Percentiles rank a stretch among this genome's conserved stretches.
phyloP scores from a whole-genome alignment of 768 basidiomycete genomes.

The Pleurotus giganteus region DNA sequence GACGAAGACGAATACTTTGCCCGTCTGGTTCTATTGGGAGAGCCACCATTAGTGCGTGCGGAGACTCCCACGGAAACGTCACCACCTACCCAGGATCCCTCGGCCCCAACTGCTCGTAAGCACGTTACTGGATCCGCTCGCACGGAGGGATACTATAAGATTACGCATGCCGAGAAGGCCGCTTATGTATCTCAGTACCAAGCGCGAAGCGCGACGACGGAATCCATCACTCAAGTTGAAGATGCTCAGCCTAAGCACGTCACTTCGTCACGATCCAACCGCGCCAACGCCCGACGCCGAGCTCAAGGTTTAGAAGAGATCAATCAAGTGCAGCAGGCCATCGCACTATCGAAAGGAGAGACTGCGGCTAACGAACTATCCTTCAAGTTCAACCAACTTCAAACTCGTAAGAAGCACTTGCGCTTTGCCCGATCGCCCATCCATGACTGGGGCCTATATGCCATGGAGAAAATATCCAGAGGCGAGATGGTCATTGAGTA shows the following conservation, averaged over 20 bases:
- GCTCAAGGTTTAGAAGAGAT: constrained; percentile 94
- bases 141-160: constrained; percentile 95
- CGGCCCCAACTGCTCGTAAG: constrained; percentile 55
- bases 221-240: constrained; percentile 40
- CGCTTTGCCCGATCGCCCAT: constrained; percentile 94
- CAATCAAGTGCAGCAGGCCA: constrained; percentile 83
- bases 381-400: constrained; percentile 99
- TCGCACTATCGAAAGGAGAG: constrained; percentile 74
- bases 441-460: constrained; percentile 98
- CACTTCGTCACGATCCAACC: constrained; percentile 82
- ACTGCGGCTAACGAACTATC: constrained; percentile 64
- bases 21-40: constrained; percentile 51
- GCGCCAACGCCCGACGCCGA: constrained; percentile 87
- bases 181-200: constrained; percentile 90
- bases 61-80: constrained; percentile 20
- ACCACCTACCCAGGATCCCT: constrained; percentile 35
- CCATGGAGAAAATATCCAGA: constrained; percentile 90
- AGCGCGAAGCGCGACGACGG: constrained; percentile 48
- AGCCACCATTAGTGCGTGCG: constrained; percentile 22
- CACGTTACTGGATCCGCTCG: constrained; percentile 87
- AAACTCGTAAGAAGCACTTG: constrained; percentile 96
- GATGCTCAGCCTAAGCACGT: constrained; percentile 53
- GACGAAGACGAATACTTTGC: constrained; percentile 89
- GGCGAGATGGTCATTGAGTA: constrained; percentile 99
- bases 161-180: constrained; percentile 88